Evolutionary conservation across 2,329 filamentous ascomycete species (phyloP), one percentile per base, ranked within the genome.

Genomic region (Monosporascus sp.): DNA sequence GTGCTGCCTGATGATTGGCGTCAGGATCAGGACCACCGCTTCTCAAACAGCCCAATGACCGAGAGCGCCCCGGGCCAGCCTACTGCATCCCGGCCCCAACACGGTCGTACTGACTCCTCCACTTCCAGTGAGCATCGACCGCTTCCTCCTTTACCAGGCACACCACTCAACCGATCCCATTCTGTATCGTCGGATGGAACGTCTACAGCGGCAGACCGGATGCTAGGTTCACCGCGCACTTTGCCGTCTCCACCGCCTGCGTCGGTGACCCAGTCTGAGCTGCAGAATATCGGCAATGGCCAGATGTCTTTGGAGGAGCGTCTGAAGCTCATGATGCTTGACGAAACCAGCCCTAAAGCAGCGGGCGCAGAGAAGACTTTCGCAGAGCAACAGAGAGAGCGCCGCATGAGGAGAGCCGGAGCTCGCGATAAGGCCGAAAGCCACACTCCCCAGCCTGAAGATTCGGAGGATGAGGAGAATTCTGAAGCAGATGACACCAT

Each of bases 1-100:
- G 93, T 99, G n/a, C 83, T 95, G 22, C 94, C 94, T 1, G 94
- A 97, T 64, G 91, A 97, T 68, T 99, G 94, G 94, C 85, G 89
- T 58, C 89, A 92, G 74, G 74, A 89, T 73, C 68, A 85, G 31
- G 85, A 89, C 38, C 84, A 91, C 61, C 82, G 85, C 1, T 94
- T 89, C 62, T 85, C 87, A 43, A 81, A 79, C 55, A 91, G 86
- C 65, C 86, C 88, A 1, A 83, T 82, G 74, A 84, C 86, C 7
- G 82, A 84, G 45, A 71, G 69, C 26, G 63, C 71, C 31, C 70
- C 78, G 50, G 69, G 74, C 3, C 60, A 73, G 6, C 72, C 76
- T 26, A 69, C 71, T 15, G 71, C 78, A 26, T 75, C 76, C 14
- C 80, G 81, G 31, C 80, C 81, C 18, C 71, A 78, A 43, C 79